Conservation (phyloP, 202 grass and related monocot genomes). For the Cymbopogon flexuosus region DNA sequence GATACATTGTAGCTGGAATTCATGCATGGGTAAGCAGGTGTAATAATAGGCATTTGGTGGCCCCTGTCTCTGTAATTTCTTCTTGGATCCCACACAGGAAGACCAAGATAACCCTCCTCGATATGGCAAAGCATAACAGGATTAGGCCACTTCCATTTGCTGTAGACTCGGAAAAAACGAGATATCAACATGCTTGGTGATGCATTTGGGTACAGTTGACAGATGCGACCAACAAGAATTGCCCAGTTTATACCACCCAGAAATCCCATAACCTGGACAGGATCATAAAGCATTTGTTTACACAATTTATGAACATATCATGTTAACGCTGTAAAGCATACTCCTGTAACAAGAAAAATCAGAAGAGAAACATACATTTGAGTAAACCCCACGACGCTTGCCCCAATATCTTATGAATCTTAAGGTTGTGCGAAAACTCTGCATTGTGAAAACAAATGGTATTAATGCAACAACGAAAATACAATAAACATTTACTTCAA, state of each 20-base stretch:
- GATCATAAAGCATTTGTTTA: slow-evolving; percentile 31
- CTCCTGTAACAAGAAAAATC: background rate
- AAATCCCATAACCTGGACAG: slow-evolving; percentile 79
- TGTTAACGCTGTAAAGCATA: slow-evolving; percentile 11
- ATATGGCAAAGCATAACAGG: slow-evolving; percentile 98
- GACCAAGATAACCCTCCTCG: slow-evolving; percentile 69
- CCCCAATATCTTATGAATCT: slow-evolving; percentile 93
- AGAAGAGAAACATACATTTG: slow-evolving; percentile 59
- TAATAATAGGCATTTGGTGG: slow-evolving; percentile 97
- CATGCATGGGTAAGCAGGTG: slow-evolving; percentile 96
- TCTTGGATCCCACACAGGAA: slow-evolving; percentile 91
- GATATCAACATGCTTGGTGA: slow-evolving; percentile 86
- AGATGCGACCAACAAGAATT: slow-evolving; percentile 91
- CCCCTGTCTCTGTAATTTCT: slow-evolving; percentile 81
- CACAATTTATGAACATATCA: background rate
- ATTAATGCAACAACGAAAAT: background rate
- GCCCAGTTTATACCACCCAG: slow-evolving; percentile 99
- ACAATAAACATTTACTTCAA: background rate
- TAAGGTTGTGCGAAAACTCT: slow-evolving; percentile 93
- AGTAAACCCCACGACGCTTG: slow-evolving; percentile 87
- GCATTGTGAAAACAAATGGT: slow-evolving; percentile 34
- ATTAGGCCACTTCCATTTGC: slow-evolving; percentile 94
- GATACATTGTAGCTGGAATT: slow-evolving; percentile 98
- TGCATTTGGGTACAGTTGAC: slow-evolving; percentile 94
- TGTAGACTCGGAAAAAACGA: slow-evolving; percentile 91